phyloP scores from a whole-genome alignment of 108 stramenopile genomes.

The Pseudonitzschia delicatissima region DNA sequence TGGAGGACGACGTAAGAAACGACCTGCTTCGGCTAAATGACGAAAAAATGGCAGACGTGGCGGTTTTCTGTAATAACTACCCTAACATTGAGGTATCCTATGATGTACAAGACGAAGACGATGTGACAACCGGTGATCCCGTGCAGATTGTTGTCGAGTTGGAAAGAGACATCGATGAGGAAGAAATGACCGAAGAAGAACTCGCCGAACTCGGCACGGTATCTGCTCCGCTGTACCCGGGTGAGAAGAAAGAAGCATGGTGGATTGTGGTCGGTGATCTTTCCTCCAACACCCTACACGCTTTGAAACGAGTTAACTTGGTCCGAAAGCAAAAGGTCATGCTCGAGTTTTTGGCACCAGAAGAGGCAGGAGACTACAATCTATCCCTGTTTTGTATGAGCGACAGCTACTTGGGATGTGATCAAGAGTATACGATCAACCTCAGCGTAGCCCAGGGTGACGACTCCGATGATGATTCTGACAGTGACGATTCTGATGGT shows the following conservation, averaged over 20 bases:
- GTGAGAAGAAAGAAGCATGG: slow-evolving; percentile 92
- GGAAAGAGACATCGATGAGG: slow-evolving; percentile 92
- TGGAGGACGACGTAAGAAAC: slow-evolving; percentile 94
- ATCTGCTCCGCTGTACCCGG: slow-evolving; percentile 86
- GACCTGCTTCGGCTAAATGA: slow-evolving; percentile 86
- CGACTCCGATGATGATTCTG: slow-evolving; percentile 56
- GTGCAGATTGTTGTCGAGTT: slow-evolving; percentile 83
- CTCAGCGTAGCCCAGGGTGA: slow-evolving; percentile 79
- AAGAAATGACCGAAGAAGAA: slow-evolving; percentile 82
- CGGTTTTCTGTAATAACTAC: slow-evolving; percentile 97
- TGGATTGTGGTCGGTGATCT: slow-evolving; percentile 96
- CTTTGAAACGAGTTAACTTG: slow-evolving; percentile 92
- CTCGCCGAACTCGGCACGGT: slow-evolving; percentile 70
- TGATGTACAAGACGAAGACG: slow-evolving; percentile 81
- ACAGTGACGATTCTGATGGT: slow-evolving; percentile 46
- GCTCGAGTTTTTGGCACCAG: slow-evolving; percentile 94
- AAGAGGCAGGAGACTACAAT: slow-evolving; percentile 90
- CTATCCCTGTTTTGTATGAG: slow-evolving; percentile 96
- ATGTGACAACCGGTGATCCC: slow-evolving; percentile 85
- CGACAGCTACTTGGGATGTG: slow-evolving; percentile 96
- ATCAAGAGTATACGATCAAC: slow-evolving; percentile 92
- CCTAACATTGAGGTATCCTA: slow-evolving; percentile 94
- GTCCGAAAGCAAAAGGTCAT: slow-evolving; percentile 57
- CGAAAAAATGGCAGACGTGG: slow-evolving; percentile 94
- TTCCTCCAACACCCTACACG: slow-evolving; percentile 80